Conservation (phyloP, 345 rosid species). For the Moringa oleifera region DNA sequence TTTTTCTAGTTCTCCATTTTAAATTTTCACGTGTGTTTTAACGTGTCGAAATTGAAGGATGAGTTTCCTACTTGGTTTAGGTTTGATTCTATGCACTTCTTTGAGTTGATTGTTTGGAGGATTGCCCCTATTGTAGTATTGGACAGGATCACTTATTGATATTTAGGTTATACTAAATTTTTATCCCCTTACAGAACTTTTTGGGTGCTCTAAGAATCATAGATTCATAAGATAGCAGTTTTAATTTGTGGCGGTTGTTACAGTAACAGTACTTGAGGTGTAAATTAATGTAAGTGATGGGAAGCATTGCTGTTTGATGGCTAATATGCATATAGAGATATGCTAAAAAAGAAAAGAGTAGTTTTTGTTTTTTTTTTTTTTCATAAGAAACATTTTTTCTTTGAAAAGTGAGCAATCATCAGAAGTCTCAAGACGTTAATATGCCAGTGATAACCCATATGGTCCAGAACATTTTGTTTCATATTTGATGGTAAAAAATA, state of each 20-base stretch:
- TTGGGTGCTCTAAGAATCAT: not conserved
- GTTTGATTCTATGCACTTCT: conserved; percentile 7
- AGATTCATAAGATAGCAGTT: not conserved
- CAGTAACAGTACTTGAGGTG: too few relatives aligned
- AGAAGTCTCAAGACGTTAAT: too few relatives aligned
- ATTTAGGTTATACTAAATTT: too few relatives aligned
- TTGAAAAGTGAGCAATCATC: too few relatives aligned
- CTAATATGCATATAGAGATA: too few relatives aligned
- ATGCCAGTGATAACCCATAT: too few relatives aligned
- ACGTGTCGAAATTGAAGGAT: not conserved
- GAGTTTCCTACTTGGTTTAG: not conserved
- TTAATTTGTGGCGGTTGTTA: not conserved
- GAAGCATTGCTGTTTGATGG: not conserved
- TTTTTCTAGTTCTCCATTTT: not conserved
- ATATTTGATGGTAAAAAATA: not conserved
- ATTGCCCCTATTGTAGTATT: not conserved
- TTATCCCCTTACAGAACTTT: not conserved
- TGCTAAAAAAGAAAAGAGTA: too few relatives aligned
- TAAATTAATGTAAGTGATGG: too few relatives aligned
- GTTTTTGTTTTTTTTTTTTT: too few relatives aligned
- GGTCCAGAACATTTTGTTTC: too few relatives aligned
- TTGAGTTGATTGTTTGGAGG: not conserved
- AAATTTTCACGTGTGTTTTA: conserved; percentile 1
- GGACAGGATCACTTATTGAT: not conserved
- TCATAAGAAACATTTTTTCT: too few relatives aligned